These are phyloP conservation scores for Immersiporthe knoxdaviesiana DNA, from an alignment of 2,329 filamentous ascomycete genomes.

Conservation along the genomic window DNA sequence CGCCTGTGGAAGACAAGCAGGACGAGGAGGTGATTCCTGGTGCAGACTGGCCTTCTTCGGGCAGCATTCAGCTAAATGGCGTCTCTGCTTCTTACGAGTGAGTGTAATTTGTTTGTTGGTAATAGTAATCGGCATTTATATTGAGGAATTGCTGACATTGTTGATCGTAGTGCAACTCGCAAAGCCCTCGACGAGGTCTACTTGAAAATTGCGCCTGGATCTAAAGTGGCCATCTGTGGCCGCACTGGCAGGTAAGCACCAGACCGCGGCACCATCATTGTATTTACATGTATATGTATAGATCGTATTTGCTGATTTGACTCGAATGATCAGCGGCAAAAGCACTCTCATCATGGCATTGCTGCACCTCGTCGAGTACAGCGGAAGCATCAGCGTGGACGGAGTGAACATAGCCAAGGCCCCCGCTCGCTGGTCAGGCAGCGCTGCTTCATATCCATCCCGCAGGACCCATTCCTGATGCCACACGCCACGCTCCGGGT, in stretches of 20 bases:
- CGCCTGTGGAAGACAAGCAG: constrained; percentile 31
- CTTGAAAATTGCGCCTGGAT: constrained; percentile 43
- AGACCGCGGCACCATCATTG: constrained; percentile 14
- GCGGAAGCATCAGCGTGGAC: constrained; percentile 49
- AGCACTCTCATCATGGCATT: constrained; percentile 49
- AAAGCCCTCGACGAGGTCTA: constrained; percentile 35
- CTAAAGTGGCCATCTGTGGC: constrained; percentile 56
- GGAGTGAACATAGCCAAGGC: constrained; percentile 49
- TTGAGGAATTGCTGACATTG: constrained; percentile 19
- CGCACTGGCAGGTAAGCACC: constrained; percentile 51
- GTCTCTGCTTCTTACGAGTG: constrained; percentile 38
- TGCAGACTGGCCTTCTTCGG: constrained; percentile 36
- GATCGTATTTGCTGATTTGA: constrained; percentile 26
- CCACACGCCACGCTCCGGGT: constrained; percentile 47
- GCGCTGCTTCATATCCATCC: constrained; percentile 40
- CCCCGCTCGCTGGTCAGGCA: constrained; percentile 50
- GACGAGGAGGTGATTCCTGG: neutral
- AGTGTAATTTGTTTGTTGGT: neutral
- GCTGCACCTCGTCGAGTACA: constrained; percentile 51
- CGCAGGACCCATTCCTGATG: constrained; percentile 52
- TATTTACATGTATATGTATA: too few species aligned
- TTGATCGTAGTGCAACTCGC: neutral
- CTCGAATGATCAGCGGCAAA: constrained; percentile 40
- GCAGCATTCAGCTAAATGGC: constrained; percentile 34
- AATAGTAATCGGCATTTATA: constrained; percentile 3